Base-by-base conservation (phyloP, 2,329 filamentous ascomycete genomes). In the Sporothrix mexicana region DNA sequence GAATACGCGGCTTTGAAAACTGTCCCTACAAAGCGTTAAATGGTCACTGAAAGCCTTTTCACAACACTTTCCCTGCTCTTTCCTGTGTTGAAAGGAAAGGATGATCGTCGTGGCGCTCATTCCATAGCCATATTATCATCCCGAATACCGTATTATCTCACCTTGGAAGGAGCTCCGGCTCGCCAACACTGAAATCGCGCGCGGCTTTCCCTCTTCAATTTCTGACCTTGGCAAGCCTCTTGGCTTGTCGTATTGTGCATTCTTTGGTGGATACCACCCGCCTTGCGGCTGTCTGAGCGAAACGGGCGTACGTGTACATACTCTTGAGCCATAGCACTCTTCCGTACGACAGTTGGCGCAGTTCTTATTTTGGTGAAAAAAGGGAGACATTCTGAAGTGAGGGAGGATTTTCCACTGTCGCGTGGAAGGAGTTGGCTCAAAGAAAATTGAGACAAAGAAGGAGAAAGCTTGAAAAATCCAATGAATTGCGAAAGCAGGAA, bases 201-300 rank as follows among this genome's bases (percentile, higher is more conserved):
- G 20, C 13, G 61, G 41, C 47, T 20, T 66, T 64, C 47, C 61
- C 41, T 15, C 9, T 62, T 25, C 2, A 64, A 45, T 17, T 25
- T 12, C 8, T 47, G n/a, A n/a, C n/a, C 41, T 47, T 66, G 61
- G 41, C 61, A 17, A 25, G 25, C 15, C 41, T 66, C 61, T 66
- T 47, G 61, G 61, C 61, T 47, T 5, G 15, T 64, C n/a, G 61
- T 47, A 66, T 25, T 25, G 41, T 47, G 61, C 61, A 25, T 25
- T 66, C 20, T 15, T 25, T 8, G 61, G 61, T 66, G 61, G 61
- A 47, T 9, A n/a, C 41, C 61, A 17, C 25, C 55, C 25, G 36
- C 23, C 10, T 12, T 25, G 41, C 61, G 41, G 61, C 61, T 66
- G 20, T 45, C 59, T 25, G 41, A 47, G 61, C n/a, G 13, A 64